Evolutionary conservation across 73 alveolate species (phyloP).

Genomic region (Stentor coeruleus): DNA sequence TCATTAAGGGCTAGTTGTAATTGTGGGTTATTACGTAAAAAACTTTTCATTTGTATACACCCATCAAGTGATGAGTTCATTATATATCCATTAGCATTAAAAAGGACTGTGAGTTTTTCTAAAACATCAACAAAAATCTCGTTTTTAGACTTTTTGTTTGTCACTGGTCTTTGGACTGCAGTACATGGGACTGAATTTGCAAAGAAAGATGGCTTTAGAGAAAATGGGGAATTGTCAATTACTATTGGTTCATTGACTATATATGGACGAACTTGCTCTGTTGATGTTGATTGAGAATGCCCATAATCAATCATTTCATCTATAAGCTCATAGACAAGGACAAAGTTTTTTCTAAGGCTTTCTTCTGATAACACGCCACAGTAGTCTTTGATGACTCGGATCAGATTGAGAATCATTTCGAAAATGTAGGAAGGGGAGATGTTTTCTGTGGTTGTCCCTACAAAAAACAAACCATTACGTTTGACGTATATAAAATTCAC

Average conservation of each 20-base stretch:
- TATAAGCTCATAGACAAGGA: constrained; percentile 68
- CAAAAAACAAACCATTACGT: constrained; percentile 56
- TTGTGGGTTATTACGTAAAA: constrained; percentile 87
- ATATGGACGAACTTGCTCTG: constrained; percentile 69
- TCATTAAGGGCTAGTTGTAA: constrained; percentile 70
- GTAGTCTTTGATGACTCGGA: constrained; percentile 63
- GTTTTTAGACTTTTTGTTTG: constrained; percentile 54
- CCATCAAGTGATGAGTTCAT: constrained; percentile 96
- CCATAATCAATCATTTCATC: constrained; percentile 85
- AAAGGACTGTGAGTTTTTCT: constrained; percentile 91
- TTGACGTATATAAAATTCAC: constrained; percentile 55
- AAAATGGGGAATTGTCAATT: constrained; percentile 30
- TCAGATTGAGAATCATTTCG: constrained; percentile 51
- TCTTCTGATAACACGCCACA: constrained; percentile 72
- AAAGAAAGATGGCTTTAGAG: constrained; percentile 13
- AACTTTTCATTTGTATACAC: constrained; percentile 89
- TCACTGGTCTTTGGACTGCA: constrained; percentile 53
- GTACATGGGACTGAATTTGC: constrained; percentile 42
- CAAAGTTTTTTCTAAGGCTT: constrained; percentile 65
- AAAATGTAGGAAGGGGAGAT: constrained; percentile 61
- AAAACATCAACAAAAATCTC: constrained; percentile 97
- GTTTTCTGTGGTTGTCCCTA: constrained; percentile 50
- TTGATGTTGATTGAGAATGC: constrained; percentile 62
- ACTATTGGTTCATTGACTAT: constrained; percentile 71
- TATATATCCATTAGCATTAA: constrained; percentile 93